A percentile compares a stretch with the other conserved stretches of the same genome.
phyloP scores from a whole-genome alignment of 129 eudicot species.

The Sambucus nigra region DNA sequence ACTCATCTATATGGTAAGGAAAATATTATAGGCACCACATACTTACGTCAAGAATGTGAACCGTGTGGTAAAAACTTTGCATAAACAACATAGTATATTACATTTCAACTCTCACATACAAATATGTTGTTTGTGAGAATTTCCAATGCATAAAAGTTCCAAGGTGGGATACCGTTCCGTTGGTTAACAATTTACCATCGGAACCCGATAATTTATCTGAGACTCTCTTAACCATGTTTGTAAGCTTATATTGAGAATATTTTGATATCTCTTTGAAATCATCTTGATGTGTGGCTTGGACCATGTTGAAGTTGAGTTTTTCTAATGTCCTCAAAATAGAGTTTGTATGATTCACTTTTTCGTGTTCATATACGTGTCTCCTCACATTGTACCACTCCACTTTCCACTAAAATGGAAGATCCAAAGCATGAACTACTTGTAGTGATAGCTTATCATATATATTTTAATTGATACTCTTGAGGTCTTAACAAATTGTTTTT shows the following conservation, averaged over 20 bases:
- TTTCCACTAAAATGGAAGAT: slow-evolving; percentile 20
- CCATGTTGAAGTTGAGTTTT: slow-evolving; percentile 8
- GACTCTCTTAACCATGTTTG: too few species aligned
- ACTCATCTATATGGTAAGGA: too few species aligned
- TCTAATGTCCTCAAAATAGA: neutral
- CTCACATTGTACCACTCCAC: slow-evolving; percentile 23
- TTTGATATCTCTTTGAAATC: slow-evolving; percentile 3
- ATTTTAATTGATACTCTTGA: neutral
- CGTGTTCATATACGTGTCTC: neutral
- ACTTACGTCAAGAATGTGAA: too few species aligned
- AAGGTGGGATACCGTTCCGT: too few species aligned
- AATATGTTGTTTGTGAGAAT: too few species aligned
- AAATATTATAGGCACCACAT: too few species aligned
- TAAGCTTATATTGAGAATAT: neutral
- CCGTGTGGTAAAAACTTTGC: too few species aligned
- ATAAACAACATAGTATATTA: too few species aligned
- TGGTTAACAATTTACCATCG: too few species aligned
- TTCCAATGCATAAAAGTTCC: too few species aligned
- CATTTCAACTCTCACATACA: too few species aligned
- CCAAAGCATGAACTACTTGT: slow-evolving; percentile 2
- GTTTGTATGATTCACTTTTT: neutral
- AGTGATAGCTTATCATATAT: neutral
- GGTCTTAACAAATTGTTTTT: neutral
- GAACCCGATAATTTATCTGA: too few species aligned
- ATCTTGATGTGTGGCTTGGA: slow-evolving; percentile 16